Evolutionary conservation across 495 filamentous ascomycete genomes (phyloP), one percentile per base, ranked within the genome.

Genomic region (Xylaria longipes): DNA sequence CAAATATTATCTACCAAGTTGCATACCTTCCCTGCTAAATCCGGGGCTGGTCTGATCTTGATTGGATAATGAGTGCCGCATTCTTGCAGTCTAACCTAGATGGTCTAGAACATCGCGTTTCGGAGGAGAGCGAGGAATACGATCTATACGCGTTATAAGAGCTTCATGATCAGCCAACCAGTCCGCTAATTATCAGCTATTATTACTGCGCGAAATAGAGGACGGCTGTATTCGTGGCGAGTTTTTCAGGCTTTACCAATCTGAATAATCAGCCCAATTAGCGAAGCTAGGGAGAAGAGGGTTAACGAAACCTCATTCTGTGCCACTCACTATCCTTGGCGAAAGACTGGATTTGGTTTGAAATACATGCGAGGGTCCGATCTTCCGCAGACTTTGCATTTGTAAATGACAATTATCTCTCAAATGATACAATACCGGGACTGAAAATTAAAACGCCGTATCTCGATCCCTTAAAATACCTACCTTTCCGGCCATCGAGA

Each of bases 111-210:
- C 39, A 14, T 64, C 3, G 25, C 39, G 25, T 39, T 48, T 66
- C 31, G 29, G 45, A 50, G 43, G 63, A 66, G 45, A 66, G 63
- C 63, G 63, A 65, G 41, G 27, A 50, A 65, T 52, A 67, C 46
- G 46, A 41, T 67, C 46, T 67, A 67, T 54, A 54, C 64, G 46
- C 5, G 12, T 12, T 17, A 5, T 12, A n/a, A 39, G 46, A 56
- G 46, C 64, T 33, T 67, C 46, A 41, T 43, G 35, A n/a, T 37
- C 15, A 20, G 6, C 25, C 14, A 65, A 35, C 5, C 20, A 63
- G 12, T 22, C 8, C 37, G 6, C n/a, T n/a, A n/a, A n/a, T 14
- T 33, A 6, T 5, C n/a, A 12, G 3, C 56, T n/a, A n/a, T n/a
- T 60, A 37, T 22, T 35, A 8, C 7, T 37, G 20, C 56, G 6